Base-by-base conservation (phyloP, 2,329 filamentous ascomycete species). In the Calonectria crousiana region DNA sequence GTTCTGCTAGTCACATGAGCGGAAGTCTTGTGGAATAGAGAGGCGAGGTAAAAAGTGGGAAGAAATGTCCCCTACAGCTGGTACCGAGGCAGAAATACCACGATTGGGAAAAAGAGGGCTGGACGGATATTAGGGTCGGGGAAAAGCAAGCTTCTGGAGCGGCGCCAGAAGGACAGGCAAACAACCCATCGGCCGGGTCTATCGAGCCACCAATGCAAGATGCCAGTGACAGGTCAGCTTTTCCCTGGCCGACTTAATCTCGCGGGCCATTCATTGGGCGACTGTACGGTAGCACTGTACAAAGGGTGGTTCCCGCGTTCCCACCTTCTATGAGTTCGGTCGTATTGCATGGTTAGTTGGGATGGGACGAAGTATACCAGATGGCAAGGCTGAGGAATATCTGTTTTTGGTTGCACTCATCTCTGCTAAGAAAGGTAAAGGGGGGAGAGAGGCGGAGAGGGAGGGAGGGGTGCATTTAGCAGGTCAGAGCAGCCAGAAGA, bases 141-240 rank as follows among this genome's bases (percentile, higher is more conserved):
- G 70, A 78, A 78, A 72, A 78, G 75, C 69, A 79, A 77, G 52
- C 38, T 74, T 78, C 78, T 75, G 69, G 78, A 73, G 71, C 67
- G 26, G 64, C 74, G 64, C 62, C 71, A 75, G 74, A 79, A 78
- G 56, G 56, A 26, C 56, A 60, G n/a, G 56, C 32, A 60, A 38
- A 60, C 56, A 60, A 60, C 56, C 32, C 75, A 67, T 60, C 30
- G 38, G 38, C 49, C 38, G 66, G 51, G 72, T 58, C 70, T 56
- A 75, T 75, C 71, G 74, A 38, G 74, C 74, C 73, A 77, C 73
- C 76, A 77, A 79, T 79, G 78, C 77, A 78, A 76, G 75, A 79
- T 79, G 78, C 74, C 76, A 72, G 72, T 79, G 78, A 79, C 77
- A 79, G 78, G 77, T 79, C 76, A 75, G 73, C 41, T 69, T 69